phyloP scores from a whole-genome alignment of 805 yeast genomes.

The Kodamaea kakaduensis region DNA sequence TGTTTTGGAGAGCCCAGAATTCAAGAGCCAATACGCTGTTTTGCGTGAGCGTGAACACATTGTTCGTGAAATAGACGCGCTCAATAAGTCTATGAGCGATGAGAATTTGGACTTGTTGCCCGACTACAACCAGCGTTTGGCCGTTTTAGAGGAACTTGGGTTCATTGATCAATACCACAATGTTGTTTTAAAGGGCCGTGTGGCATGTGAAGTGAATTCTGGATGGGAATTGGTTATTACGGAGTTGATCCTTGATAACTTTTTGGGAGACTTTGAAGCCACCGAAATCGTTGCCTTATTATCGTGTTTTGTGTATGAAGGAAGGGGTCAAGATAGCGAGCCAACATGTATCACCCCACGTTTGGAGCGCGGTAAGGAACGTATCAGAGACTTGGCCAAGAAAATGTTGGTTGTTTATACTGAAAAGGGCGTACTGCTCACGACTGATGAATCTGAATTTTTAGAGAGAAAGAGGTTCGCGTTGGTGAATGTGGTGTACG shows the following conservation, averaged over 20 bases:
- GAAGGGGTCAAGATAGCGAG: conserved; percentile 62
- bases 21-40: conserved; percentile 42
- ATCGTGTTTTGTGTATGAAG: conserved; percentile 92
- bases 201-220: conserved; percentile 85
- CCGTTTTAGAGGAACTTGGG: conserved; percentile 71
- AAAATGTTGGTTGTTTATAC: conserved; percentile 58
- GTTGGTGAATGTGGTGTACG: conserved; percentile 88
- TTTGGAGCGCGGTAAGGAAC: conserved; percentile 61
- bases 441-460: conserved; percentile 83
- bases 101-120: conserved; percentile 89
- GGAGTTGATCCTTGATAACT: conserved; percentile 85
- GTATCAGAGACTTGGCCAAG: conserved; percentile 67
- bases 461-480: conserved; percentile 83
- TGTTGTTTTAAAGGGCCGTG: conserved; percentile 84
- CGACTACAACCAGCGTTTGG: conserved; percentile 85
- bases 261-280: conserved; percentile 87
- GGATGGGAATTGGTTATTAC: conserved; percentile 91
- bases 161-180: conserved; percentile 75
- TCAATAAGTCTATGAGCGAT: conserved; percentile 68
- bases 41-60: conserved; percentile 45
- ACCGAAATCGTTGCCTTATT: conserved; percentile 95
- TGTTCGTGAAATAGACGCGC: conserved; percentile 46
- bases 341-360: conserved; percentile 70
- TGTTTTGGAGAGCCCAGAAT: conserved; percentile 37
- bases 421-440: conserved; percentile 66